These are phyloP conservation scores for Aegilops bicornis DNA, from an alignment of 176 grass and related monocot genomes.

Conservation along the genomic window DNA sequence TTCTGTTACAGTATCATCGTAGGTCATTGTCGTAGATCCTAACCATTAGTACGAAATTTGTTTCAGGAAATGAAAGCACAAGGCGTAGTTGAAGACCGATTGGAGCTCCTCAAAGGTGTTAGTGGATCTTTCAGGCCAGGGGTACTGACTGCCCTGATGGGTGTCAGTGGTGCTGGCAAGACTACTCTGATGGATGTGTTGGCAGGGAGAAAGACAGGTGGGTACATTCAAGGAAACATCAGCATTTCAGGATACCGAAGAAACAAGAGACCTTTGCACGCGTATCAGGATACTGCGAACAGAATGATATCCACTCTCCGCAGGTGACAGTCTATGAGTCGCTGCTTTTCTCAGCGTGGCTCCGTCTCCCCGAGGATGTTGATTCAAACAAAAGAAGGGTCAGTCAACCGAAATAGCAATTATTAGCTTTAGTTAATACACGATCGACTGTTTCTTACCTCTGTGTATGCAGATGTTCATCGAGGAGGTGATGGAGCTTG, in stretches of 20 bases:
- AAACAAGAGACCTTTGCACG: slow-evolving; percentile 95
- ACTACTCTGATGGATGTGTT: slow-evolving; percentile 97
- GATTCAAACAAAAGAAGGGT: slow-evolving; percentile 72
- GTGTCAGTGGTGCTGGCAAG: slow-evolving; percentile 92
- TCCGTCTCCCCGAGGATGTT: slow-evolving; percentile 77
- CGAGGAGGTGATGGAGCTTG: slow-evolving; percentile 90
- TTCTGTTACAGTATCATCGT: background rate
- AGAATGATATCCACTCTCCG: slow-evolving; percentile 90
- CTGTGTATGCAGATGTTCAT: slow-evolving; percentile 63
- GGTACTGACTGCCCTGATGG: slow-evolving; percentile 91
- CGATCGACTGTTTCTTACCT: slow-evolving; percentile 17
- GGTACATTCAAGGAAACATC: slow-evolving; percentile 81
- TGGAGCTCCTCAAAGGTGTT: slow-evolving; percentile 75
- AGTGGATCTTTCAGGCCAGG: slow-evolving; percentile 95
- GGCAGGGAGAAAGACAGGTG: slow-evolving; percentile 90
- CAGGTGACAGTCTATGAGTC: slow-evolving; percentile 87
- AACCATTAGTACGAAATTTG: slow-evolving; percentile 22
- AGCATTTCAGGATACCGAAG: slow-evolving; percentile 84
- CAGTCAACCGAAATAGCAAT: background rate
- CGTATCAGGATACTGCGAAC: slow-evolving; percentile 90
- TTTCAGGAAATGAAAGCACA: slow-evolving; percentile 95
- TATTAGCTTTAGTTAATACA: background rate
- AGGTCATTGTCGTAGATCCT: background rate
- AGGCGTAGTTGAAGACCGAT: slow-evolving; percentile 58
- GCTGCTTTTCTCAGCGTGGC: slow-evolving; percentile 84